These are phyloP conservation scores for Eucalyptus regnans DNA, from an alignment of 345 rosid species.

Conservation along the genomic window DNA sequence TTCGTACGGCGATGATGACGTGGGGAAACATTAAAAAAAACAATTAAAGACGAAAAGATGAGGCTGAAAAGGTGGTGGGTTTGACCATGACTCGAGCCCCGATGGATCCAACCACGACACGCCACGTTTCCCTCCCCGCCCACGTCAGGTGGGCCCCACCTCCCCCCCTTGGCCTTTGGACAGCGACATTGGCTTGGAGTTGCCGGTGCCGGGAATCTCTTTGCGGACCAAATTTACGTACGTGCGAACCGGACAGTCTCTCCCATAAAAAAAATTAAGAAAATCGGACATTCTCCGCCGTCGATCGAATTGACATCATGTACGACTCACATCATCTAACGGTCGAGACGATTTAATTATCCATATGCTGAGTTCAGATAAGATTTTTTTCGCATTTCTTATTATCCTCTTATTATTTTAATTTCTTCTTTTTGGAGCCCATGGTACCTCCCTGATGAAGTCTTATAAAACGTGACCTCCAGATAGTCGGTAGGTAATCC, in stretches of 20 bases:
- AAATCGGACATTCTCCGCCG: not conserved
- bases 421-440: fast-evolving
- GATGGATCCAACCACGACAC: not conserved
- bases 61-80: not conserved
- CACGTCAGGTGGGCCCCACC: not conserved
- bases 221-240: not conserved
- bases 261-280: too few relatives aligned
- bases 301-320: not conserved
- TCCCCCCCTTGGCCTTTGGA: not conserved
- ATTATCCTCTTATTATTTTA: not conserved
- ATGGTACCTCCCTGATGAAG: not conserved
- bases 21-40: not conserved
- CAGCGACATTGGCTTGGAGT: not conserved
- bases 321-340: not conserved
- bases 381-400: not conserved
- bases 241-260: not conserved
- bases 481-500: not conserved
- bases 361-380: not conserved
- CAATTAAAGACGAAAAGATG: not conserved
- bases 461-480: not conserved
- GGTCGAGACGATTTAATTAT: not conserved
- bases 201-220: not conserved
- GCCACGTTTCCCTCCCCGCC: not conserved
- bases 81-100: not conserved
- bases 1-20: not conserved